phyloP scores from a whole-genome alignment of 768 basidiomycete species.

The Termitomyces sp. region DNA sequence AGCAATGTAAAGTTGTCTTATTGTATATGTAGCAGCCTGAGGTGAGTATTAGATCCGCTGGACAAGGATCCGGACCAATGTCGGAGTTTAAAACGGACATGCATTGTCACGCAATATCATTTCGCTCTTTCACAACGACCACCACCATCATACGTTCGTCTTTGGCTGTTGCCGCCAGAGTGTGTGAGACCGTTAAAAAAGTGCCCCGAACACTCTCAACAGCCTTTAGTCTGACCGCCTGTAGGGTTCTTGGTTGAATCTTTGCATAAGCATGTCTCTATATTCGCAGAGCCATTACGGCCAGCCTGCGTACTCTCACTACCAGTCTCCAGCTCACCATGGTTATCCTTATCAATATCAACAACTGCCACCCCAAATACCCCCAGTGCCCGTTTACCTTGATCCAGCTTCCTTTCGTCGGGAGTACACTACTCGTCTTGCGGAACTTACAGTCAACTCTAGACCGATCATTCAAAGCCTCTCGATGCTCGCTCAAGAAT shows the following conservation, averaged over 20 bases:
- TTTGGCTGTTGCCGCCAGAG: conserved; percentile 33
- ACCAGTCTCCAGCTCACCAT: conserved; percentile 33
- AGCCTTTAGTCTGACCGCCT: conserved; percentile 8
- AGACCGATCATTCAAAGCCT: conserved; percentile 90
- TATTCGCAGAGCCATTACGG: conserved; percentile 61
- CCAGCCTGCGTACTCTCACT: conserved; percentile 50
- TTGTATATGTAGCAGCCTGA: not conserved
- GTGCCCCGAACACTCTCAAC: conserved; percentile 20
- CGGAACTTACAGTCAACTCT: conserved; percentile 88
- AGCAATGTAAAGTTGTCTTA: not conserved
- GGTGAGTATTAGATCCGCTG: not conserved
- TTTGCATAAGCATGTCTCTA: conserved; percentile 46
- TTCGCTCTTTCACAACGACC: conserved; percentile 29
- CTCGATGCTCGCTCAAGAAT: conserved; percentile 89
- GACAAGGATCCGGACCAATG: conserved; percentile 12
- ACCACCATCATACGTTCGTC: conserved; percentile 32
- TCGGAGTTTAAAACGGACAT: conserved; percentile 26
- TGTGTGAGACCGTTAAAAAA: conserved; percentile 46
- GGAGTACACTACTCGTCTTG: conserved; percentile 69
- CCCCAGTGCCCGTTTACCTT: conserved; percentile 31
- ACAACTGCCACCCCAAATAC: conserved; percentile 40
- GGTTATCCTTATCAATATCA: conserved; percentile 37
- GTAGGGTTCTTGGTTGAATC: conserved; percentile 15
- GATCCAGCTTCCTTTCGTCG: conserved; percentile 73
- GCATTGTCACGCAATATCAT: conserved; percentile 16